These are phyloP conservation scores for Brassica cretica DNA, from an alignment of 345 rosid species.

Conservation along the genomic window DNA sequence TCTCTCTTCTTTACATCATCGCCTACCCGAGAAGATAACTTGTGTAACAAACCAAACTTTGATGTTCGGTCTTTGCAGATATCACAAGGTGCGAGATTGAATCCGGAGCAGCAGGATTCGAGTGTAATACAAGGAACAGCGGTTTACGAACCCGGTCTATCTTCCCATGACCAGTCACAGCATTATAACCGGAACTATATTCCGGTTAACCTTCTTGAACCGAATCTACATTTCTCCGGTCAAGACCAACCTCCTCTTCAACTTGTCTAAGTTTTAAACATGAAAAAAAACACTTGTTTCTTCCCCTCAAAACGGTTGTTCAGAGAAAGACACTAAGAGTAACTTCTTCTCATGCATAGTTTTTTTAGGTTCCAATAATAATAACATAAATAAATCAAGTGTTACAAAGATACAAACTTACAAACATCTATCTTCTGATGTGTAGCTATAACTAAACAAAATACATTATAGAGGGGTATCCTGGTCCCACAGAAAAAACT, in stretches of 20 bases:
- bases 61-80: conserved; percentile 45
- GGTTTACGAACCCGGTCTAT: conserved; percentile 45
- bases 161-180: conserved; percentile 47
- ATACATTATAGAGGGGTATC: not conserved
- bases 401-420: conserved; percentile 22
- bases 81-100: conserved; percentile 58
- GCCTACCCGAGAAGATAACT: not conserved
- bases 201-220: conserved; percentile 65
- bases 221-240: conserved; percentile 60
- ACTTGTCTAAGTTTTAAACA: conserved; percentile 31
- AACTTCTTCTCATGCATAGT: conserved; percentile 21
- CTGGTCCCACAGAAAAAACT: not conserved
- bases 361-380: conserved; percentile 16
- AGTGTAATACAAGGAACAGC: conserved; percentile 43
- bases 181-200: conserved; percentile 59
- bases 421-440: conserved; percentile 13
- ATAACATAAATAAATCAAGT: conserved; percentile 12
- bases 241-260: conserved; percentile 60
- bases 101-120: conserved; percentile 43
- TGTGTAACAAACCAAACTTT: conserved; percentile 15
- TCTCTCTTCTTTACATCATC: not conserved
- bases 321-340: conserved; percentile 16
- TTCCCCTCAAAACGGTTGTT: not conserved
- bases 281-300: conserved; percentile 3
- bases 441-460: conserved; percentile 26